These are phyloP conservation scores for Sequoiadendron giganteum DNA, from an alignment of 75 land plant genomes.

Conservation along the genomic window DNA sequence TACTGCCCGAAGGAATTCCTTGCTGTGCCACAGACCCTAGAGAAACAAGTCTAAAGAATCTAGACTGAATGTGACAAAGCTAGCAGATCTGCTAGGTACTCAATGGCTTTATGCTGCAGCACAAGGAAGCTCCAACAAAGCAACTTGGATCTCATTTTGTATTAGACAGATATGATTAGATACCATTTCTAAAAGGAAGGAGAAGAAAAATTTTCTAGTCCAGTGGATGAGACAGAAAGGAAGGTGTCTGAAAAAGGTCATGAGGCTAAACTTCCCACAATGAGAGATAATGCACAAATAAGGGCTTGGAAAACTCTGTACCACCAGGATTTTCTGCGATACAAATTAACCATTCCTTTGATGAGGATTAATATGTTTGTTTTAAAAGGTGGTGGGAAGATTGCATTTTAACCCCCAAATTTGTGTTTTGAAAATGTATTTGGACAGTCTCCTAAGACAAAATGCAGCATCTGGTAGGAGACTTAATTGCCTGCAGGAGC, in stretches of 20 bases:
- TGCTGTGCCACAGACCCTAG: not conserved
- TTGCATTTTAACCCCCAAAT: not conserved
- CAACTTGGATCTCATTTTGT: not conserved
- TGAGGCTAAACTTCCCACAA: not conserved
- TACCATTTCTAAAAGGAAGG: not conserved
- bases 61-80: not conserved
- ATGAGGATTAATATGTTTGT: no score
- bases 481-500: not conserved
- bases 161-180: not conserved
- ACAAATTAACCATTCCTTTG: not conserved
- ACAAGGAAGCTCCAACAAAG: not conserved
- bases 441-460: not conserved
- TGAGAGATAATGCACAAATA: not conserved
- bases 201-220: not conserved
- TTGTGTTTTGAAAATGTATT: not conserved
- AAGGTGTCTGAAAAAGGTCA: not conserved
- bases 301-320: not conserved
- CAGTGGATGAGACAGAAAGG: not conserved
- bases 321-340: not conserved
- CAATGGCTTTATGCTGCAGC: not conserved
- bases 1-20: not conserved
- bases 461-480: not conserved
- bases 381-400: not conserved
- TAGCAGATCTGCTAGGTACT: not conserved
- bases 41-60: no score